These are phyloP conservation scores for Elongisporangium senticosum DNA, from an alignment of 352 stramenopile genomes.

Conservation along the genomic window DNA sequence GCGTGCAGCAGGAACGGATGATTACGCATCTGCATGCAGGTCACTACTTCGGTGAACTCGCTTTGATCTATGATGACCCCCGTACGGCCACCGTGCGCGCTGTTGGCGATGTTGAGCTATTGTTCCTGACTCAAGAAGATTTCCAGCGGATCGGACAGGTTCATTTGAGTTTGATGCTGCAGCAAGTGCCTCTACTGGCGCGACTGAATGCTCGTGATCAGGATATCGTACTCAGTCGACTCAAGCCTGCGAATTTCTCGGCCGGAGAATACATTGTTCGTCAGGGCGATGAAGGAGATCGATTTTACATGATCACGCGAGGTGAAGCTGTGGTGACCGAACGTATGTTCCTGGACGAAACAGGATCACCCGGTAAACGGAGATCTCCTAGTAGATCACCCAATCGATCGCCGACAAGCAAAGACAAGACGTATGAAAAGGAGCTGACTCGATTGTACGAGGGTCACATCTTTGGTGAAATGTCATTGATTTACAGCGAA, in stretches of 20 bases:
- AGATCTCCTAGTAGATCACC: neutral
- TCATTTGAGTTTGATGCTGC: slow-evolving; percentile 83
- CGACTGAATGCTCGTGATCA: slow-evolving; percentile 67
- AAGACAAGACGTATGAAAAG: slow-evolving; percentile 45
- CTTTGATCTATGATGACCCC: slow-evolving; percentile 89
- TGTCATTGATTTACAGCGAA: slow-evolving; percentile 86
- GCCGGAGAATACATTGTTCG: slow-evolving; percentile 87
- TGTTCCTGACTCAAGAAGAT: slow-evolving; percentile 84
- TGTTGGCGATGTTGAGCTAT: slow-evolving; percentile 68
- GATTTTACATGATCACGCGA: slow-evolving; percentile 89
- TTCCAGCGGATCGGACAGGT: slow-evolving; percentile 86
- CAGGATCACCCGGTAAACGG: neutral
- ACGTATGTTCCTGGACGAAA: slow-evolving; percentile 19
- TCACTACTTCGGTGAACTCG: slow-evolving; percentile 92
- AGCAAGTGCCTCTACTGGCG: slow-evolving; percentile 77
- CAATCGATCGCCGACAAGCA: neutral
- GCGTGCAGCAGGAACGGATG: slow-evolving; percentile 70
- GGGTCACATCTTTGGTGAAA: slow-evolving; percentile 86
- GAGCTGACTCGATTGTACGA: slow-evolving; percentile 84
- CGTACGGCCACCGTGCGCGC: slow-evolving; percentile 76
- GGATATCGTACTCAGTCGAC: slow-evolving; percentile 73
- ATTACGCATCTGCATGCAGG: slow-evolving; percentile 86
- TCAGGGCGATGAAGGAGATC: slow-evolving; percentile 83
- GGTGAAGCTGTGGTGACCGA: slow-evolving; percentile 82
- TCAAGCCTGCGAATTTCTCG: slow-evolving; percentile 79